Evolutionary conservation across 352 stramenopile genomes (phyloP).

Genomic region (Pythium vanterpoolii): DNA sequence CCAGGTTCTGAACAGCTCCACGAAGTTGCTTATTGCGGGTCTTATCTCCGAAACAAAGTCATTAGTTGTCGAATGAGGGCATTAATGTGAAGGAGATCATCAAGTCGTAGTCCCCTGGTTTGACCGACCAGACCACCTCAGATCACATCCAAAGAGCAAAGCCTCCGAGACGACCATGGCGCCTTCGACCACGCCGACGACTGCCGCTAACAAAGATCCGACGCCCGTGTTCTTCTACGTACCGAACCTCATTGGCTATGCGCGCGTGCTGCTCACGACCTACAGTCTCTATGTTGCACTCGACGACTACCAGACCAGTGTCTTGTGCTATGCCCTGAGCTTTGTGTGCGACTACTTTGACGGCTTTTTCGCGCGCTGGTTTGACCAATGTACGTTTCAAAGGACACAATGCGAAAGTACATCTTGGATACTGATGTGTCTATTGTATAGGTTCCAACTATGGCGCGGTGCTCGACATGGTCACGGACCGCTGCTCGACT

Average conservation of each 20-base stretch:
- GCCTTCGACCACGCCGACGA: neutral
- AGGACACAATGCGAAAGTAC: neutral
- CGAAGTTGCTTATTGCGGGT: neutral
- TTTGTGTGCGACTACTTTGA: constrained; percentile 99
- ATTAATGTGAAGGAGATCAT: neutral
- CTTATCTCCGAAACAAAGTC: neutral
- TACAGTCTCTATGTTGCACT: constrained; percentile 83
- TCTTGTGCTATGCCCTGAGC: constrained; percentile 91
- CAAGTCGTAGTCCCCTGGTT: neutral
- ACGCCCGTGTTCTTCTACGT: constrained; percentile 94
- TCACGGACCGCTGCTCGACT: constrained; percentile 96
- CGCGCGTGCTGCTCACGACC: constrained; percentile 83
- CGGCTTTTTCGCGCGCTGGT: constrained; percentile 94
- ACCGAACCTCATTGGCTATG: constrained; percentile 96
- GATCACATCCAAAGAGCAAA: neutral
- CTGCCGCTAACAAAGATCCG: constrained; percentile 21
- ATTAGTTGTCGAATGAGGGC: neutral
- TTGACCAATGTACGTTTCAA: constrained; percentile 89
- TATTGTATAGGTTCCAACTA: constrained; percentile 79
- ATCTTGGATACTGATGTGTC: neutral
- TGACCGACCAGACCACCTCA: neutral
- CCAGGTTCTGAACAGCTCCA: neutral
- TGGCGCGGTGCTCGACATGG: constrained; percentile 97
- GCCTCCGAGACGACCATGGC: constrained; percentile 4
- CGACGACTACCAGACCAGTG: constrained; percentile 68